These are phyloP conservation scores for Nicotiana undulata DNA, from an alignment of 257 asterid genomes.

Conservation along the genomic window DNA sequence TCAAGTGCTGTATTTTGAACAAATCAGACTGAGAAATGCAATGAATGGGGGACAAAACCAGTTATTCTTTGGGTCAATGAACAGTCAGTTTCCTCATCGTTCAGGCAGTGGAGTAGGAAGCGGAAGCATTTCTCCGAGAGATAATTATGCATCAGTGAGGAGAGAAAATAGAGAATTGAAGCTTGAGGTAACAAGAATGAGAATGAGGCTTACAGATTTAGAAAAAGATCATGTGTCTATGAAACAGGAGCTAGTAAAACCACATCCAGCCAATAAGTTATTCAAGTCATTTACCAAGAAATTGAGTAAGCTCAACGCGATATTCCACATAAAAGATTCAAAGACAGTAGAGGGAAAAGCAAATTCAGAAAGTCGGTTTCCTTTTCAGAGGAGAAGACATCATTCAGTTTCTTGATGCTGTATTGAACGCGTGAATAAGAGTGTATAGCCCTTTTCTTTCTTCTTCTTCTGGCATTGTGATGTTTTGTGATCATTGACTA, in stretches of 20 bases:
- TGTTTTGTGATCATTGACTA: no score
- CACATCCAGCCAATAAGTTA: conserved; percentile 61
- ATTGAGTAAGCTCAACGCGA: conserved; percentile 46
- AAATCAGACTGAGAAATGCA: conserved; percentile 75
- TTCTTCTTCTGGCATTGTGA: neutral
- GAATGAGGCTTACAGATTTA: conserved; percentile 88
- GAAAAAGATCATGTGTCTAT: conserved; percentile 88
- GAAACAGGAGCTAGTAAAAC: conserved; percentile 71
- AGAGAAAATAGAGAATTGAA: conserved; percentile 86
- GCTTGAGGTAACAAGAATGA: conserved; percentile 89
- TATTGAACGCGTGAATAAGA: neutral
- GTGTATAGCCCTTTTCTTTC: neutral
- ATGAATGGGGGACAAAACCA: conserved; percentile 75
- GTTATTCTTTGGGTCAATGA: conserved; percentile 52
- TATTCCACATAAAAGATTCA: conserved; percentile 49
- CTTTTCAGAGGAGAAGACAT: conserved; percentile 67
- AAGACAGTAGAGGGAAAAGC: conserved; percentile 37
- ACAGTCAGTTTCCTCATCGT: conserved; percentile 54
- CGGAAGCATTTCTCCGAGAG: conserved; percentile 89
- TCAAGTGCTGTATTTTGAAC: conserved; percentile 91
- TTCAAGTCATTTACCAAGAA: conserved; percentile 68
- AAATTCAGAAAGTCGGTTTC: conserved; percentile 41
- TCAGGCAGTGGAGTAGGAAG: conserved; percentile 83
- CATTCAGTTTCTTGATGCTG: conserved; percentile 62
- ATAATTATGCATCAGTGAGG: conserved; percentile 87